phyloP scores from a whole-genome alignment of 225 moss, liverwort and hornwort genomes.

The Takakia lepidozioides region DNA sequence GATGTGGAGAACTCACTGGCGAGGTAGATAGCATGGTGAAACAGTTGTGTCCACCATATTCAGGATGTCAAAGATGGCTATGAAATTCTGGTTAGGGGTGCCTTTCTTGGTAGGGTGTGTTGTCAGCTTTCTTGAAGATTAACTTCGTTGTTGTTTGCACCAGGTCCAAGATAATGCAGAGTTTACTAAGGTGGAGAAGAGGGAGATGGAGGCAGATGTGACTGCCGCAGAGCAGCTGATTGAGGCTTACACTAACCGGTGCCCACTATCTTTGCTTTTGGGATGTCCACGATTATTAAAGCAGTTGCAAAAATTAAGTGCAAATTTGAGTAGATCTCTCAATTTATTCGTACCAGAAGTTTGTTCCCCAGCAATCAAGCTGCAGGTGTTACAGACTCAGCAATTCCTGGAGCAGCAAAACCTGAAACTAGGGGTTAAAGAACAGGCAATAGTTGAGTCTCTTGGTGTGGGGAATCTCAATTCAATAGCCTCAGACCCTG shows the following conservation, averaged over 20 bases:
- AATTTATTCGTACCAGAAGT: slow-evolving; percentile 15
- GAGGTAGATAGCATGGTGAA: background rate
- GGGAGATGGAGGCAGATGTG: slow-evolving; percentile 10
- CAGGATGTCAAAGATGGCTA: background rate
- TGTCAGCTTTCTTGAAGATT: no score
- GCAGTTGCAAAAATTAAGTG: slow-evolving; percentile 16
- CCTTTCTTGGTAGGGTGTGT: no score
- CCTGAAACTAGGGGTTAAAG: slow-evolving; percentile 30
- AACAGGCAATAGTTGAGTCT: slow-evolving; percentile 35
- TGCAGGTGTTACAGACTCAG: slow-evolving; percentile 33
- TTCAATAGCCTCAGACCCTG: slow-evolving; percentile 20
- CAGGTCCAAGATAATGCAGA: slow-evolving; percentile 2
- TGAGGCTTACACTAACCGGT: slow-evolving; percentile 1
- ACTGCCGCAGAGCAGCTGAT: slow-evolving; percentile 8
- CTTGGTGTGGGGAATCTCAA: slow-evolving; percentile 42
- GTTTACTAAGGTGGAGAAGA: slow-evolving; percentile 1
- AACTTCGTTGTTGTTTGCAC: background rate
- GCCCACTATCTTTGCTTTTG: slow-evolving; percentile 8
- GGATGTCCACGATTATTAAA: slow-evolving; percentile 1
- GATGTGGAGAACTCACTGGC: background rate
- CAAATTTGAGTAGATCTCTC: slow-evolving; percentile 18
- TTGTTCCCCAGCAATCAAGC: slow-evolving; percentile 18
- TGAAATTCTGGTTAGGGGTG: background rate
- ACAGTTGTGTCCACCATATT: background rate
- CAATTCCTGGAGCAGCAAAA: slow-evolving; percentile 21